Conservation (phyloP, 306 rosid species). For the Pueraria montana region DNA sequence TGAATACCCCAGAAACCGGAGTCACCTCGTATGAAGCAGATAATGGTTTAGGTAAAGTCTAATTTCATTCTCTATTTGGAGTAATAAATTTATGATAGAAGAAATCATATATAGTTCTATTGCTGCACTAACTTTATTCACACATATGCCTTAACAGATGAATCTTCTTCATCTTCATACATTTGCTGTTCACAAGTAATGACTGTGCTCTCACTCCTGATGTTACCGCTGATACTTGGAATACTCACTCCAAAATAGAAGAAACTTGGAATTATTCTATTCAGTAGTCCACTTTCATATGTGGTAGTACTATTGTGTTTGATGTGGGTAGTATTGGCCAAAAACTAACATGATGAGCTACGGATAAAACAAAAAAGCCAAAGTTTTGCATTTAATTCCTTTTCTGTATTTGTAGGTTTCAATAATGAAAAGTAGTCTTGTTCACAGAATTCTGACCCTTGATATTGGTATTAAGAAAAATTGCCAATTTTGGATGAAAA, state of each 20-base stretch:
- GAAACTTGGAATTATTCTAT: constrained; percentile 14
- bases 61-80: constrained; percentile 15
- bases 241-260: constrained; percentile 39
- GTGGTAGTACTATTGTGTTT: constrained; percentile 19
- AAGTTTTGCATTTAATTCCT: constrained; percentile 18
- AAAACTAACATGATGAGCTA: constrained; percentile 25
- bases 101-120: constrained; percentile 9
- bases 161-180: constrained; percentile 38
- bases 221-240: constrained; percentile 35
- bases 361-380: background rate
- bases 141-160: constrained; percentile 30
- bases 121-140: constrained; percentile 29
- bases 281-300: background rate
- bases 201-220: constrained; percentile 33
- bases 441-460: constrained; percentile 25
- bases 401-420: background rate
- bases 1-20: constrained; percentile 39
- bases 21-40: constrained; percentile 15
- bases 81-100: background rate
- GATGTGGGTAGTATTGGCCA: constrained; percentile 9
- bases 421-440: constrained; percentile 25
- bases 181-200: constrained; percentile 19
- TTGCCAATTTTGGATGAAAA: background rate
- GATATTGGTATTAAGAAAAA: background rate
- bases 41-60: constrained; percentile 24